These are phyloP conservation scores for Suhomyces anneliseae DNA, from an alignment of 1,139 yeast species.

Conservation along the genomic window DNA sequence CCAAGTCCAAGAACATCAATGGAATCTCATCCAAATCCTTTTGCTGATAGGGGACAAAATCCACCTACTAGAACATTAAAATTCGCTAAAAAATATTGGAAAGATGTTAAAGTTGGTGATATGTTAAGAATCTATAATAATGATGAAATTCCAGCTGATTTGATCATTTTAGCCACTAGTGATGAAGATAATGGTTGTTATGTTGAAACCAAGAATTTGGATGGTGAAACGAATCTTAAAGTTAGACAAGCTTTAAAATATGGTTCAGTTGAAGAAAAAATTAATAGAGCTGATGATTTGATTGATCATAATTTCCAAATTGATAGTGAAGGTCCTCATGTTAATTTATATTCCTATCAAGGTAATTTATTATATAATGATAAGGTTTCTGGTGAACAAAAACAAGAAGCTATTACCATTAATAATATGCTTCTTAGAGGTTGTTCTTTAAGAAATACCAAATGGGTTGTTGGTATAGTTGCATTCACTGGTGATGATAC, in stretches of 20 bases:
- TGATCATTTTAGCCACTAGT: slow-evolving; percentile 50
- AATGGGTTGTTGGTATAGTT: slow-evolving; percentile 55
- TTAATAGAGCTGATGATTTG: slow-evolving; percentile 46
- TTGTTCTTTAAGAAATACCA: slow-evolving; percentile 52
- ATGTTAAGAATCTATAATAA: slow-evolving; percentile 51
- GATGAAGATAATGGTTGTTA: slow-evolving; percentile 56
- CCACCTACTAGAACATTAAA: slow-evolving; percentile 23
- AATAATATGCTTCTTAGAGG: slow-evolving; percentile 54
- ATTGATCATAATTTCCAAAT: slow-evolving; percentile 40
- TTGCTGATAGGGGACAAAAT: slow-evolving; percentile 13
- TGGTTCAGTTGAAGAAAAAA: slow-evolving; percentile 33
- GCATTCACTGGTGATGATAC: slow-evolving; percentile 56
- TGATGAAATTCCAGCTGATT: slow-evolving; percentile 61
- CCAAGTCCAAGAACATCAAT: slow-evolving; percentile 6
- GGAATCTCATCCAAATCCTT: slow-evolving; percentile 19
- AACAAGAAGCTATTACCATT: slow-evolving; percentile 46
- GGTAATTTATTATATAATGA: slow-evolving; percentile 44
- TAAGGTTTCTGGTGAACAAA: slow-evolving; percentile 13
- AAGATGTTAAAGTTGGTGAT: slow-evolving; percentile 56
- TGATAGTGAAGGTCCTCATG: slow-evolving; percentile 58
- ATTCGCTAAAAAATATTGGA: slow-evolving; percentile 47
- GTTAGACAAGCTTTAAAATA: slow-evolving; percentile 51
- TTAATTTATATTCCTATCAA: slow-evolving; percentile 53
- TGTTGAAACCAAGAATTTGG: slow-evolving; percentile 59
- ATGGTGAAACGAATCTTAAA: slow-evolving; percentile 62